phyloP scores from a whole-genome alignment of 1,139 yeast species.

The Arxiozyma bovina region DNA sequence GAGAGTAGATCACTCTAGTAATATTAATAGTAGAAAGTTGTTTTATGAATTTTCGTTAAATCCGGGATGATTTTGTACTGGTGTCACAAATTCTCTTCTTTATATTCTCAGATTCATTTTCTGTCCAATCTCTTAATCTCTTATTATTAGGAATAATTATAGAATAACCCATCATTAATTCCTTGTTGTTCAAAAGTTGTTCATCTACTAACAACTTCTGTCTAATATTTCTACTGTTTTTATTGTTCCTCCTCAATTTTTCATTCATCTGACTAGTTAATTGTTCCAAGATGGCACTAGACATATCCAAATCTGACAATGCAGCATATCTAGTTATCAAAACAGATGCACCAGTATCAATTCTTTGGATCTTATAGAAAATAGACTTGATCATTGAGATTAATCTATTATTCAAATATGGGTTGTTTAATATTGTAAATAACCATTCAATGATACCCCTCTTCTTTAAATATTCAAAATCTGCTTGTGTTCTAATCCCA shows the following conservation, averaged over 20 bases:
- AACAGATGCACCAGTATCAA: slow-evolving; percentile 54
- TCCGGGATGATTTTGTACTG: background rate
- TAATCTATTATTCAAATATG: slow-evolving; percentile 38
- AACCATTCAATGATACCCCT: slow-evolving; percentile 61
- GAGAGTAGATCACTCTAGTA: background rate
- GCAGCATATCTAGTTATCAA: slow-evolving; percentile 58
- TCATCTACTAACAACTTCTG: slow-evolving; percentile 32
- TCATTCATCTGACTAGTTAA: slow-evolving; percentile 11
- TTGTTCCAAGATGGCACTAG: slow-evolving; percentile 26
- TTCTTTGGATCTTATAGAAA: slow-evolving; percentile 42
- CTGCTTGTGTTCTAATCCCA: slow-evolving; percentile 41
- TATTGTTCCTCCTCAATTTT: slow-evolving; percentile 14
- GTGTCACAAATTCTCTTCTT: slow-evolving; percentile 36
- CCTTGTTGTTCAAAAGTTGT: slow-evolving; percentile 37
- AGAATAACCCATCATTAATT: slow-evolving; percentile 41
- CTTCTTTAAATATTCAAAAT: slow-evolving; percentile 44
- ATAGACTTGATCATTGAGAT: slow-evolving; percentile 37
- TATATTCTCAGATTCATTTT: slow-evolving; percentile 38
- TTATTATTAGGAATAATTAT: slow-evolving; percentile 40
- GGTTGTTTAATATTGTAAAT: slow-evolving; percentile 46
- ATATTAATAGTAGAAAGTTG: background rate
- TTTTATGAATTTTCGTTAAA: too few relatives aligned
- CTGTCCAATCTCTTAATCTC: slow-evolving; percentile 55
- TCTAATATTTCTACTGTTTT: slow-evolving; percentile 18
- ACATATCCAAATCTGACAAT: slow-evolving; percentile 37